Evolutionary conservation across 1,139 yeast genomes (phyloP), one percentile per base, ranked within the genome.

Genomic region (Spencermartinsiella ligniputridi): DNA sequence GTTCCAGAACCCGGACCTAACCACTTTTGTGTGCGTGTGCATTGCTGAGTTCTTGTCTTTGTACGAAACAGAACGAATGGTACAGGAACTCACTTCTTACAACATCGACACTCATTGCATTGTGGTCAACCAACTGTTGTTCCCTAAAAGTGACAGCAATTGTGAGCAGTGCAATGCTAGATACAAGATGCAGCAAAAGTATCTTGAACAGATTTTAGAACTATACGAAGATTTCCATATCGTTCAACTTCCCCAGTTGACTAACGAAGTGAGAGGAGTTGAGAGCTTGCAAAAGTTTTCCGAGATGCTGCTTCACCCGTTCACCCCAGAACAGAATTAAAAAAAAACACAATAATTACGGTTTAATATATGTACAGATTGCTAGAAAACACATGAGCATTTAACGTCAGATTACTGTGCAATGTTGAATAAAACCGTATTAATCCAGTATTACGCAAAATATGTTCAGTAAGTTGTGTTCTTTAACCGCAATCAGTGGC

Each of bases 21-120:
- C 98, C 18, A 92, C 98, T 15, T 92, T 92, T 66, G 87, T 92
- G 21, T 92, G 97, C 69, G 98, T 92, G 37, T 92, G 98, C 69
- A 92, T 92, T 53, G 88, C 97, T 39, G 98, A 92, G 69, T 92
- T 92, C 67, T 75, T 92, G 61, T 90, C 97, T 2, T 74, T 92
- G 44, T 92, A 92, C 66, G 98, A 92, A 68, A 90, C 97, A 19
- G 98, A 92, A 70, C 82, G 98, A 69, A 80, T 92, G 83, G 86
- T 90, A 55, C 98, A 92, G 70, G 98, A 92, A 64, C 78, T 92
- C 63, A 84, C 89, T 70, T 82, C 94, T 43, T 92, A 87, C 68
- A 86, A 89, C 54, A 92, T 92, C 83, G 98, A 92, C 64, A 96
- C 94, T 50, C 92, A 89, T 66, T 84, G 96, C 37, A 92, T 92